These are phyloP conservation scores for Metschnikowia picachoensis DNA, from an alignment of 805 yeast species.

Conservation along the genomic window DNA sequence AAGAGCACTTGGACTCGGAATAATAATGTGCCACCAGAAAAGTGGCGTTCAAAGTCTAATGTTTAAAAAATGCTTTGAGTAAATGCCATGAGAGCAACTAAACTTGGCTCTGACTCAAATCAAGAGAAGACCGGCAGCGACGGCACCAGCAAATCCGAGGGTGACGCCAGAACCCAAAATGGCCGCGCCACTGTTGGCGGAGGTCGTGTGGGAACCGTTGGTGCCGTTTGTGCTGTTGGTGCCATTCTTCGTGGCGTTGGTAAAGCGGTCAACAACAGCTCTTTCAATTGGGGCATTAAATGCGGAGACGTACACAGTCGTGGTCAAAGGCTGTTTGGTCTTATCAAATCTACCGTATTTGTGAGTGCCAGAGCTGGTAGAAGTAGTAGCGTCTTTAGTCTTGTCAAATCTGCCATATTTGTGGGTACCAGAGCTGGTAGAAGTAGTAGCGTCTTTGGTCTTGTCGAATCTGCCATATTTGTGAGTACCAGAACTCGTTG, in stretches of 20 bases:
- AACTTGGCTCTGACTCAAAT: slow-evolving; percentile 5
- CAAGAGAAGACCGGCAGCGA: slow-evolving; percentile 50
- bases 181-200: slow-evolving; percentile 22
- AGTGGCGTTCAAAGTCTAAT: background rate
- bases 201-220: slow-evolving; percentile 22
- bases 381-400: slow-evolving; percentile 32
- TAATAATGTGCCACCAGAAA: background rate
- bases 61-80: background rate
- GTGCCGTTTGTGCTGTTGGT: slow-evolving; percentile 20
- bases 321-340: slow-evolving; percentile 31
- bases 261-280: slow-evolving; percentile 14
- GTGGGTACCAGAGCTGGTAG: slow-evolving; percentile 25
- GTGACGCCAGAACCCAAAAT: slow-evolving; percentile 18
- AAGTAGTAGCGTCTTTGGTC: slow-evolving; percentile 14
- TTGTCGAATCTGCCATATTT: slow-evolving; percentile 24
- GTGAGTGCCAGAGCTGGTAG: slow-evolving; percentile 34
- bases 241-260: slow-evolving; percentile 6
- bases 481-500: slow-evolving; percentile 26
- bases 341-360: slow-evolving; percentile 33
- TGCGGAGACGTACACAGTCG: slow-evolving; percentile 30
- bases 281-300: slow-evolving; percentile 12
- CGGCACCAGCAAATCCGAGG: slow-evolving; percentile 39
- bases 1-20: no score
- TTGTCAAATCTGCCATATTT: slow-evolving; percentile 31
- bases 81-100: background rate